A percentile compares a stretch with the other conserved stretches of the same genome.
These are phyloP conservation scores for Boeremia exigua DNA, from an alignment of 2,329 filamentous ascomycete genomes.

Conservation along the genomic window DNA sequence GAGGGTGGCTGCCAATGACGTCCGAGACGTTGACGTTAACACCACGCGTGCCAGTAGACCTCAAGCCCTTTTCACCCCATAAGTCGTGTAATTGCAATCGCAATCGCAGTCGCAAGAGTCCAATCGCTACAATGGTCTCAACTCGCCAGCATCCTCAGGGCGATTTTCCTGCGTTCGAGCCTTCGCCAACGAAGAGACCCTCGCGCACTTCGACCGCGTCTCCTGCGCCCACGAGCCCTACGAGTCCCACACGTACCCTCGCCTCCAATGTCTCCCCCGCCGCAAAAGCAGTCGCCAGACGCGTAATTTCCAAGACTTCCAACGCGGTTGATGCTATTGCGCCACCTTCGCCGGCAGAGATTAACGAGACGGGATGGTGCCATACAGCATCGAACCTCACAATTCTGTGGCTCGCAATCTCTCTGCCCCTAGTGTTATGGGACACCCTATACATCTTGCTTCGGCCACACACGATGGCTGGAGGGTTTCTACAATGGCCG, in stretches of 20 bases:
- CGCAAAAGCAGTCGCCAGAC: constrained; percentile 27
- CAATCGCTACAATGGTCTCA: constrained; percentile 43
- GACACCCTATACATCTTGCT: constrained; percentile 80
- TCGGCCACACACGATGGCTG: constrained; percentile 82
- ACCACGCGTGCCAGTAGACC: neutral
- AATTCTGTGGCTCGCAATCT: constrained; percentile 75
- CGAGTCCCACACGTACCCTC: constrained; percentile 17
- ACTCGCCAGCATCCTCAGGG: constrained; percentile 47
- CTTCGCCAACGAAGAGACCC: constrained; percentile 46
- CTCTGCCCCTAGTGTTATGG: constrained; percentile 80
- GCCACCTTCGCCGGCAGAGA: constrained; percentile 30
- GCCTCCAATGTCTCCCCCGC: constrained; percentile 20
- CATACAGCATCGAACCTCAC: constrained; percentile 66
- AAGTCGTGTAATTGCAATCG: neutral
- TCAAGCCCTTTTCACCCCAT: neutral
- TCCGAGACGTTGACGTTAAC: constrained; percentile 1
- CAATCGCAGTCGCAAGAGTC: neutral
- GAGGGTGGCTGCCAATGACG: constrained; percentile 13
- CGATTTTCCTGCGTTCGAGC: constrained; percentile 44
- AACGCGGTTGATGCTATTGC: constrained; percentile 23
- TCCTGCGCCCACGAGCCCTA: constrained; percentile 33
- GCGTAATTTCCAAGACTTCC: constrained; percentile 29
- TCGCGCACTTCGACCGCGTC: constrained; percentile 44
- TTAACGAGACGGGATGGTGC: constrained; percentile 52
- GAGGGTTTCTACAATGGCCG: constrained; percentile 73